phyloP scores from a whole-genome alignment of 169 alveolate species.

The Plasmodium blacklocki region DNA sequence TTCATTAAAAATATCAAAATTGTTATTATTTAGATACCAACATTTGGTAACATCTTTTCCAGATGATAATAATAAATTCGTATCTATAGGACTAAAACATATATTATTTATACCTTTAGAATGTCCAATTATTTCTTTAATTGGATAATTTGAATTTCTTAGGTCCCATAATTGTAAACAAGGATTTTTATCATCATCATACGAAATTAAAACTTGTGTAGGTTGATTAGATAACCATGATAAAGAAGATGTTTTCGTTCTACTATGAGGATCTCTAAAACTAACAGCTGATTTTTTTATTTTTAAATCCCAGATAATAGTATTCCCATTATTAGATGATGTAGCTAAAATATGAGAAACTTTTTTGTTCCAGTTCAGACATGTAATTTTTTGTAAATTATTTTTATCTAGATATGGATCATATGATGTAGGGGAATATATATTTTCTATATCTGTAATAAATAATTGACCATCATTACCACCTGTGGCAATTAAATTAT shows the following conservation, averaged over 20 bases:
- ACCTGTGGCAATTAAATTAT: constrained; percentile 80
- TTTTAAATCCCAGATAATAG: constrained; percentile 90
- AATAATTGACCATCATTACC: constrained; percentile 82
- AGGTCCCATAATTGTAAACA: constrained; percentile 90
- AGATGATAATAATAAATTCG: constrained; percentile 85
- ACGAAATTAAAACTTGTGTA: constrained; percentile 87
- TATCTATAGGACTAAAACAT: constrained; percentile 85
- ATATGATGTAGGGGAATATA: constrained; percentile 68
- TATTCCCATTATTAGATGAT: constrained; percentile 85
- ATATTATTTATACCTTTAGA: constrained; percentile 88
- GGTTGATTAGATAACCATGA: constrained; percentile 90
- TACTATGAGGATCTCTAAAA: constrained; percentile 88
- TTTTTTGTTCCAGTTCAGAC: constrained; percentile 86
- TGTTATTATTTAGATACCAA: constrained; percentile 83
- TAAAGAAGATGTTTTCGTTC: constrained; percentile 87
- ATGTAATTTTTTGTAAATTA: constrained; percentile 79
- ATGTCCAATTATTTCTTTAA: constrained; percentile 86
- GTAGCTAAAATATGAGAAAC: constrained; percentile 90
- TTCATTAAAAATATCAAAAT: constrained; percentile 68
- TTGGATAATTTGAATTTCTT: constrained; percentile 87
- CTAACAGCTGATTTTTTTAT: constrained; percentile 87
- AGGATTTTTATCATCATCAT: constrained; percentile 89
- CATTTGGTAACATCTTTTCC: constrained; percentile 88
- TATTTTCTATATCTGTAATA: constrained; percentile 78
- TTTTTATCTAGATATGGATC: constrained; percentile 78